A percentile compares a stretch with the other conserved stretches of the same genome.
Conservation (phyloP, 1,284 basidiomycete species). For the Exsudoporus floridanus region DNA sequence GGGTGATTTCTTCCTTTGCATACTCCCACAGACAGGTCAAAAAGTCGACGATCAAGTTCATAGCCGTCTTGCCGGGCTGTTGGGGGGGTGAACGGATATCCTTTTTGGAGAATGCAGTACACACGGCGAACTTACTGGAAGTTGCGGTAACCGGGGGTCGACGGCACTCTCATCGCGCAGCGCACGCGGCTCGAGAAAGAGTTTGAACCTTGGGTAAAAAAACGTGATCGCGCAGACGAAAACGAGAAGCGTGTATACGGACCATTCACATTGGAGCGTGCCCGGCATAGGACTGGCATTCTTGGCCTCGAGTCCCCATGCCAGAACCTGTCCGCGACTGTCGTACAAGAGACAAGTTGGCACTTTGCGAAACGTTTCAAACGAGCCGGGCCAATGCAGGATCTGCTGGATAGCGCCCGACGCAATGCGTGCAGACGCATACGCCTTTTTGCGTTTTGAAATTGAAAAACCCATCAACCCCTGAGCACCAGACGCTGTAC, state of each 20-base stretch:
- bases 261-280: slow-evolving; percentile 71
- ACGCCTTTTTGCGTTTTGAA: slow-evolving; percentile 49
- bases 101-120: background rate
- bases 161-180: slow-evolving; percentile 65
- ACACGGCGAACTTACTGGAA: slow-evolving; percentile 55
- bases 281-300: slow-evolving; percentile 67
- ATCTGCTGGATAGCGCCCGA: slow-evolving; percentile 76
- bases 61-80: slow-evolving; percentile 69
- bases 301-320: slow-evolving; percentile 81
- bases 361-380: slow-evolving; percentile 78
- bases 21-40: slow-evolving; percentile 79
- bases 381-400: slow-evolving; percentile 73
- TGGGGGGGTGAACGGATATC: background rate
- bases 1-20: slow-evolving; percentile 78
- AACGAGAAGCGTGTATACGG: background rate
- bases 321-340: slow-evolving; percentile 62
- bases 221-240: background rate
- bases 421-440: slow-evolving; percentile 79
- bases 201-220: slow-evolving; percentile 59
- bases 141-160: slow-evolving; percentile 72
- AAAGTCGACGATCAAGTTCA: slow-evolving; percentile 78
- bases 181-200: slow-evolving; percentile 76
- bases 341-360: slow-evolving; percentile 79
- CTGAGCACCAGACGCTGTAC: background rate
- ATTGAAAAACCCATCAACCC: background rate